These are phyloP conservation scores for Henckelia pumila DNA, from an alignment of 257 asterid genomes.

Conservation along the genomic window DNA sequence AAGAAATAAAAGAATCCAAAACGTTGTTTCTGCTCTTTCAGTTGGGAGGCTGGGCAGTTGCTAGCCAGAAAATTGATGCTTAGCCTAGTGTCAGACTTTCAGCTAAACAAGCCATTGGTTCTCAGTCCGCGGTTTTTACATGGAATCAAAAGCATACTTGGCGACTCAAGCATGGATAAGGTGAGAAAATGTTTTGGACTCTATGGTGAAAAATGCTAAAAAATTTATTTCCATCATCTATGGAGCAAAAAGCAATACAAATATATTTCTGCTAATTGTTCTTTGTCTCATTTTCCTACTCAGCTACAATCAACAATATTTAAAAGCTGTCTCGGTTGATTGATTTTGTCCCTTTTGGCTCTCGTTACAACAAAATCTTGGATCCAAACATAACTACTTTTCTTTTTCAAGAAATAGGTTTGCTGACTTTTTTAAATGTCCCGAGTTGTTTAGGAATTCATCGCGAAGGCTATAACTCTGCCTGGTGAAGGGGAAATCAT, in stretches of 20 bases:
- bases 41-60: slow-evolving; percentile 89
- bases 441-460: slow-evolving; percentile 53
- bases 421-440: slow-evolving; percentile 12
- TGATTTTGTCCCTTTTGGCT: neutral
- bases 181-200: slow-evolving; percentile 27
- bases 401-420: neutral
- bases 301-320: neutral
- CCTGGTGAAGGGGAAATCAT: slow-evolving; percentile 82
- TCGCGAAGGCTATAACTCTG: slow-evolving; percentile 72
- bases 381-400: no score
- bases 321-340: neutral
- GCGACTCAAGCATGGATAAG: slow-evolving; percentile 66
- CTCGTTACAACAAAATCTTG: neutral
- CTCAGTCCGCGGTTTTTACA: slow-evolving; percentile 65
- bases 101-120: slow-evolving; percentile 59
- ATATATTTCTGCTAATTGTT: no score
- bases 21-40: slow-evolving; percentile 23
- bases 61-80: slow-evolving; percentile 80
- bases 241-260: no score
- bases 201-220: neutral
- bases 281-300: no score
- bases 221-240: neutral
- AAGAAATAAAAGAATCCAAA: slow-evolving; percentile 4
- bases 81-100: slow-evolving; percentile 64
- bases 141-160: slow-evolving; percentile 63